Evolutionary conservation across 371 early-diverging fungal genomes (phyloP), one percentile per base, ranked within the genome.

Genomic region (Polyrhizophydium stewartii): DNA sequence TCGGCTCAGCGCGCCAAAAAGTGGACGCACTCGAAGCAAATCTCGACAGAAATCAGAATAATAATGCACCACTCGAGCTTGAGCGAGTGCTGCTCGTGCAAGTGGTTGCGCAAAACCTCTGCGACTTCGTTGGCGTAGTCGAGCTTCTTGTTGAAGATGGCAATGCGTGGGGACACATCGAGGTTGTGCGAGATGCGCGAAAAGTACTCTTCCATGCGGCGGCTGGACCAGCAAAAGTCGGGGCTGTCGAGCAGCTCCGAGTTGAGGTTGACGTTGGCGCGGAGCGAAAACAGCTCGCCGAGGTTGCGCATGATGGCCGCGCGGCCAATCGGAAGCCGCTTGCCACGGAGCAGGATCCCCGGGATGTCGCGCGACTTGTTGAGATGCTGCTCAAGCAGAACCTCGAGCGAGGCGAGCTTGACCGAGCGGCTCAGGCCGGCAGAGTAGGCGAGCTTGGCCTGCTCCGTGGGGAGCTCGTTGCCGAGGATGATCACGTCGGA

Each of bases 81-180:
- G 46, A 72, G 60, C 38, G 63, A 60, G 60, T 83, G 82, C 59
- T 77, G 65, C 59, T 84, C 78, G 55, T 73, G 69, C 52, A 78
- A 58, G 41, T 82, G 77, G 45, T 68, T 77, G 47, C 76, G 50
- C 19, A 83, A 59, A 17, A 81, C 70, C 49, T 74, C 70, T 7
- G 81, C 77, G 16, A 83, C 62, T 59, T 83, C 84, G 61, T 78
- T 80, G 27, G 84, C 84, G 51, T 83, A 83, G 56, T 83, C 84
- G 5, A 83, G 69, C 63, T 80, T 81, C 65, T 81, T 75, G 71
- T 83, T 83, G 57, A 79, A 74, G 27, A 80, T 64, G 37, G 69
- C 70, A 33, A 78, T 82, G 24, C 84, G 67, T 1, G 78, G 70
- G 21, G 65, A 60, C 10, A 83, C 72, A 55, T 83, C 84, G 21